Conservation (phyloP, 169 alveolate species). For the Plasmodium adleri region DNA sequence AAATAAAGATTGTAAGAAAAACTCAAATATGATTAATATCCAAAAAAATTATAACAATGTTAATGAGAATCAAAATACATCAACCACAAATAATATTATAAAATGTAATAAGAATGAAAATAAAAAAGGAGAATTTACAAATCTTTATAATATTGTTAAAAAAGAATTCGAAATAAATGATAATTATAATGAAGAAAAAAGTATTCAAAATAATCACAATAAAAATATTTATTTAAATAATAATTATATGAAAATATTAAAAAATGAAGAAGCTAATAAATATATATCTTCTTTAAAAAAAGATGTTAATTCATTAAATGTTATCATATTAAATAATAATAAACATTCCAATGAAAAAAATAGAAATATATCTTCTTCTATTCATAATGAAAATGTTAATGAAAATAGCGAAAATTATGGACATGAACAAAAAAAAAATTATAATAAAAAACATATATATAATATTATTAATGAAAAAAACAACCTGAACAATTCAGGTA, state of each 20-base stretch:
- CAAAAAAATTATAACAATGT: no score
- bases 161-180: background rate
- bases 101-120: no score
- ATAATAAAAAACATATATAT: background rate
- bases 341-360: background rate
- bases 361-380: background rate
- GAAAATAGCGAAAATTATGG: background rate
- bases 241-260: slow-evolving; percentile 39
- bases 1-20: no score
- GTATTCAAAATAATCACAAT: background rate
- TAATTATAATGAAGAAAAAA: slow-evolving; percentile 1
- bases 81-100: no score
- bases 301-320: slow-evolving; percentile 27
- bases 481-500: background rate
- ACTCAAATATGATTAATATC: no score
- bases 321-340: slow-evolving; percentile 13
- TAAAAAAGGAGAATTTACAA: background rate
- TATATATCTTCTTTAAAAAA: slow-evolving; percentile 34
- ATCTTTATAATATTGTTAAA: background rate
- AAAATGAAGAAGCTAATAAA: slow-evolving; percentile 33
- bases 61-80: no score
- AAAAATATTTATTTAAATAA: slow-evolving; percentile 50
- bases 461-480: background rate
- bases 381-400: slow-evolving; percentile 11
- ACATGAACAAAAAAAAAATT: background rate